These are phyloP conservation scores for Sesbania bispinosa DNA, from an alignment of 306 rosid species.

Conservation along the genomic window DNA sequence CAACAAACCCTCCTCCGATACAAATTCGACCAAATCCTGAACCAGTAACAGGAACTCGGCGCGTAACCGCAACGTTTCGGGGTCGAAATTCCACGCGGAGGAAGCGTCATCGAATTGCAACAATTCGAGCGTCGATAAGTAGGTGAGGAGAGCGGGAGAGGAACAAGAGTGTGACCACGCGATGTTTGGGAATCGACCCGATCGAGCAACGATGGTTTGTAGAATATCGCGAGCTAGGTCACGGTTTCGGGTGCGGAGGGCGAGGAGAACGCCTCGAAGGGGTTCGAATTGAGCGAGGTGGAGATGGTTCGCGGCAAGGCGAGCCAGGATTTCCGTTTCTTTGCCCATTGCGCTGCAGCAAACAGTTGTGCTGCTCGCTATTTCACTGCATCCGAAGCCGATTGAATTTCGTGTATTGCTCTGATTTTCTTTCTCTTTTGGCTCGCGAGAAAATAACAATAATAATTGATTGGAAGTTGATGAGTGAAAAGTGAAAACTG, in stretches of 20 bases:
- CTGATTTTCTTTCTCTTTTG: background rate
- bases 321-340: slow-evolving; percentile 78
- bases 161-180: slow-evolving; percentile 74
- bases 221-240: slow-evolving; percentile 71
- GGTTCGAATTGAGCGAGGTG: slow-evolving; percentile 87
- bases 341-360: slow-evolving; percentile 42
- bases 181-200: slow-evolving; percentile 69
- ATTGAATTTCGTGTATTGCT: background rate
- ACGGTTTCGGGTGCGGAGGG: slow-evolving; percentile 67
- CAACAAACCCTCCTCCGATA: slow-evolving; percentile 19
- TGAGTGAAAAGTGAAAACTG: too few relatives aligned
- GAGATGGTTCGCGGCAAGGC: slow-evolving; percentile 86
- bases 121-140: slow-evolving; percentile 74
- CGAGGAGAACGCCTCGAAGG: slow-evolving; percentile 66
- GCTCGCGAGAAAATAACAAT: background rate
- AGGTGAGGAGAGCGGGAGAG: slow-evolving; percentile 75
- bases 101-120: slow-evolving; percentile 63
- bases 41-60: slow-evolving; percentile 73
- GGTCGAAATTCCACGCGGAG: slow-evolving; percentile 65
- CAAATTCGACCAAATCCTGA: slow-evolving; percentile 69
- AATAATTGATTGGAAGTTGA: too few relatives aligned
- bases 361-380: background rate
- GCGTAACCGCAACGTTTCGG: slow-evolving; percentile 69
- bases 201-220: slow-evolving; percentile 74
- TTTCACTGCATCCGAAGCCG: slow-evolving; percentile 26